Percentiles rank a stretch among this genome's conserved stretches.
These are phyloP conservation scores for Russula olivacea DNA, from an alignment of 768 basidiomycete species.

Conservation along the genomic window DNA sequence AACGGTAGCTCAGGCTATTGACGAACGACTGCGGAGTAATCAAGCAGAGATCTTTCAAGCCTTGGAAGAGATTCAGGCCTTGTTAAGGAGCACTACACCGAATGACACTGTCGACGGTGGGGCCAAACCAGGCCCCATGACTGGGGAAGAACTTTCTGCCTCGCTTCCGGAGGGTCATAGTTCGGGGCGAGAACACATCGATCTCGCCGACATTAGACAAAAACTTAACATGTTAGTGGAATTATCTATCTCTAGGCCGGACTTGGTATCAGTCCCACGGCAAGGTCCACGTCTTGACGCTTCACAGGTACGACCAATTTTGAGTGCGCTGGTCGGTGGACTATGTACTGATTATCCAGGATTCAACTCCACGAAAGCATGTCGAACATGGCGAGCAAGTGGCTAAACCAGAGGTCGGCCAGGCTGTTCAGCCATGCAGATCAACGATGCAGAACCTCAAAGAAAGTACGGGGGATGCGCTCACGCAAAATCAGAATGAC, in stretches of 20 bases:
- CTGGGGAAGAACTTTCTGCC: constrained; percentile 25
- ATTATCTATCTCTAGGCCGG: constrained; percentile 20
- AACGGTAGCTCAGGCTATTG: not conserved
- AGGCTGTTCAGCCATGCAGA: not conserved
- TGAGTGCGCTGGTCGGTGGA: not conserved
- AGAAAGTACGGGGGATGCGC: not conserved
- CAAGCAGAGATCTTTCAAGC: constrained; percentile 6
- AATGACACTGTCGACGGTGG: constrained; percentile 30
- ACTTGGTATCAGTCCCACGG: not conserved
- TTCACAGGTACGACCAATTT: not conserved
- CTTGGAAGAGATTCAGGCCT: constrained; percentile 37
- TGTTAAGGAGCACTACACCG: constrained; percentile 38
- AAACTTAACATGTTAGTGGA: constrained; percentile 38
- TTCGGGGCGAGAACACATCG: constrained; percentile 14
- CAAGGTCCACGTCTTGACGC: not conserved
- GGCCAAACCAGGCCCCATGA: not conserved
- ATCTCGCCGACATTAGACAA: constrained; percentile 31
- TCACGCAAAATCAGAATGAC: constrained; percentile 43
- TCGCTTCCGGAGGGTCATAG: constrained; percentile 22
- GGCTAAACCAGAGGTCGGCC: not conserved
- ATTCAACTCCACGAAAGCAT: not conserved
- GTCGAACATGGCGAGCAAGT: not conserved
- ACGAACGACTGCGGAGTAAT: not conserved
- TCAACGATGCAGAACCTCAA: not conserved
- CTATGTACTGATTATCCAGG: not conserved